phyloP scores from a whole-genome alignment of 2,329 filamentous ascomycete species.

The Byssothecium circinans region DNA sequence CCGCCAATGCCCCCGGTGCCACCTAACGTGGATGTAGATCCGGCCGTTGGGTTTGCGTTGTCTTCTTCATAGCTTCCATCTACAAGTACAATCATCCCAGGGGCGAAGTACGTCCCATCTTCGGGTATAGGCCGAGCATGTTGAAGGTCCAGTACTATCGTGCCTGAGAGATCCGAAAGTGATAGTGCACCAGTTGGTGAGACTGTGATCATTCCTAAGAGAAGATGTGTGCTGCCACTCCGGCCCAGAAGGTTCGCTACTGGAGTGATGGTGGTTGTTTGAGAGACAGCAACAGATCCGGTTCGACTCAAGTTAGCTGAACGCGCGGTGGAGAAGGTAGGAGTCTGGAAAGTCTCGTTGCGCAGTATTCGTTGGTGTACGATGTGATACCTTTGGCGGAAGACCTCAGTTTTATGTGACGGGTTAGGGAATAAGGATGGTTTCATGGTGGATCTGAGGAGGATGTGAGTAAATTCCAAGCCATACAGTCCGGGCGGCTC shows the following conservation, averaged over 20 bases:
- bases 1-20: conserved; percentile 83
- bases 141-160: conserved; percentile 79
- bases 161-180: conserved; percentile 84
- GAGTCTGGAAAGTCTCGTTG: conserved; percentile 89
- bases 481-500: conserved; percentile 8
- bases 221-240: conserved; percentile 79
- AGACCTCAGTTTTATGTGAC: conserved; percentile 79
- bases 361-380: conserved; percentile 89
- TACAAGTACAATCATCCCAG: conserved; percentile 93
- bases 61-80: conserved; percentile 98
- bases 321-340: conserved; percentile 66
- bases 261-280: conserved; percentile 82
- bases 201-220: conserved; percentile 79
- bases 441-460: conserved; percentile 41
- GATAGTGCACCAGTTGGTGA: conserved; percentile 80
- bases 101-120: conserved; percentile 87
- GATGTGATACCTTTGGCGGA: conserved; percentile 88
- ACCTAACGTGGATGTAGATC: conserved; percentile 59
- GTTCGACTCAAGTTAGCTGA: conserved; percentile 59
- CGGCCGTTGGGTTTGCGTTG: conserved; percentile 68
- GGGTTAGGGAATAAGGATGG: conserved; percentile 66
- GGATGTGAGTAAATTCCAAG: conserved; percentile 12
- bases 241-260: conserved; percentile 76
- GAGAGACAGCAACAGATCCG: conserved; percentile 54
- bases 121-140: conserved; percentile 81